These are phyloP conservation scores for Penstemon newberryi DNA, from an alignment of 257 asterid genomes.

Conservation along the genomic window DNA sequence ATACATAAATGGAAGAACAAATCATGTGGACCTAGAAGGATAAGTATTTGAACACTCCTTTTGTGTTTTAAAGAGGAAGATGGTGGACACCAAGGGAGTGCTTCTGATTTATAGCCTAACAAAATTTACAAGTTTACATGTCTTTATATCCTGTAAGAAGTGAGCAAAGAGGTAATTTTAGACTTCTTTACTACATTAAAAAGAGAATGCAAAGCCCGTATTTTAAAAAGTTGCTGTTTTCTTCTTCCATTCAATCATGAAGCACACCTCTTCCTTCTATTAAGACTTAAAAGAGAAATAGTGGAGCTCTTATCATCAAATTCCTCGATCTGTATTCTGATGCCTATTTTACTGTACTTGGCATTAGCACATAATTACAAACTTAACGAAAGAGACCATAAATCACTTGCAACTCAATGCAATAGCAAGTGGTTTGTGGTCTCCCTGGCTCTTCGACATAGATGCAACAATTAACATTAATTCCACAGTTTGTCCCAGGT, in stretches of 20 bases:
- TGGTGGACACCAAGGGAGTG: neutral
- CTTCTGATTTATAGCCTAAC: neutral
- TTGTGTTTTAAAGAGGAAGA: neutral
- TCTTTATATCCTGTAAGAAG: neutral
- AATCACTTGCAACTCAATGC: neutral
- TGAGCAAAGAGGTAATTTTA: slow-evolving; percentile 2
- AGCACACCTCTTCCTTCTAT: neutral
- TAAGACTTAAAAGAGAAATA: neutral
- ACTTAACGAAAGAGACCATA: neutral
- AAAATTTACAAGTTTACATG: neutral
- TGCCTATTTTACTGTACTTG: neutral
- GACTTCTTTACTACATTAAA: neutral
- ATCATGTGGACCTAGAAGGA: no score
- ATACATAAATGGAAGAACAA: no score
- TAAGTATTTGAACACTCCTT: neutral
- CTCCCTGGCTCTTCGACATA: neutral
- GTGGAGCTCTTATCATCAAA: neutral
- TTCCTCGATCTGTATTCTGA: neutral
- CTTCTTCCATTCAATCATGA: neutral
- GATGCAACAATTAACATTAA: neutral
- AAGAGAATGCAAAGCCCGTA: neutral
- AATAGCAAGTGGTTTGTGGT: neutral
- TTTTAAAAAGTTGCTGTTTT: neutral
- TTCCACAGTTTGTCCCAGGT: neutral
- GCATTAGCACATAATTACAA: neutral